These are phyloP conservation scores for Blastocystis sp. DNA, from an alignment of 352 stramenopile genomes.

Conservation along the genomic window DNA sequence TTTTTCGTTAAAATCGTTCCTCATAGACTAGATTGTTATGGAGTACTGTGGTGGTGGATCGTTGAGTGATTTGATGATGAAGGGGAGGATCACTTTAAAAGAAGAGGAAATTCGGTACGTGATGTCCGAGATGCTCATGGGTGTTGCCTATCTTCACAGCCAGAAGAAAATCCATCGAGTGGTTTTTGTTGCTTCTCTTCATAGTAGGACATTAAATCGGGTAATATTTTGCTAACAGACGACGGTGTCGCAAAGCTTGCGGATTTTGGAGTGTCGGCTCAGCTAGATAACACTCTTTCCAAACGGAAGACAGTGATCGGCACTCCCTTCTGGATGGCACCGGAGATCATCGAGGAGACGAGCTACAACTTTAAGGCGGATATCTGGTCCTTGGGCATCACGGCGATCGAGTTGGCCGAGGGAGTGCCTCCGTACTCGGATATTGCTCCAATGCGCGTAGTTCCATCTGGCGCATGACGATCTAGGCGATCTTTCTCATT, in stretches of 20 bases:
- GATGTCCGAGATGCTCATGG: background rate
- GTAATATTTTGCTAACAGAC: constrained; percentile 66
- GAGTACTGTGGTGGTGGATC: constrained; percentile 64
- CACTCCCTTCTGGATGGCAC: constrained; percentile 50
- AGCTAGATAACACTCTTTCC: constrained; percentile 92
- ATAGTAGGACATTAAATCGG: constrained; percentile 65
- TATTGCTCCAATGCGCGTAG: constrained; percentile 82
- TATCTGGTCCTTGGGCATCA: constrained; percentile 67
- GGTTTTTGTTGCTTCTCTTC: constrained; percentile 81
- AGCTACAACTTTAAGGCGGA: constrained; percentile 17
- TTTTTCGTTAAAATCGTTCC: background rate
- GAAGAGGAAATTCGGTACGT: constrained; percentile 63
- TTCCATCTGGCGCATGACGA: background rate
- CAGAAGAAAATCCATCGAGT: constrained; percentile 66
- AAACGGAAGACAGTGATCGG: constrained; percentile 96
- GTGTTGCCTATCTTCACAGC: constrained; percentile 64
- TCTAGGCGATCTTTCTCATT: constrained; percentile 92
- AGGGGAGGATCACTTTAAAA: background rate
- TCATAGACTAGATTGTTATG: constrained; percentile 63
- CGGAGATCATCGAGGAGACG: constrained; percentile 15
- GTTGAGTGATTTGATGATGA: constrained; percentile 61
- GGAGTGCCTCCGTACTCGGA: background rate
- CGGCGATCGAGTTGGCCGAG: constrained; percentile 48
- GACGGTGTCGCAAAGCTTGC: constrained; percentile 65
- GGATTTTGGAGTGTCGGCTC: constrained; percentile 76